Evolutionary conservation across 257 asterid species (phyloP).

Genomic region (Catharanthus roseus): DNA sequence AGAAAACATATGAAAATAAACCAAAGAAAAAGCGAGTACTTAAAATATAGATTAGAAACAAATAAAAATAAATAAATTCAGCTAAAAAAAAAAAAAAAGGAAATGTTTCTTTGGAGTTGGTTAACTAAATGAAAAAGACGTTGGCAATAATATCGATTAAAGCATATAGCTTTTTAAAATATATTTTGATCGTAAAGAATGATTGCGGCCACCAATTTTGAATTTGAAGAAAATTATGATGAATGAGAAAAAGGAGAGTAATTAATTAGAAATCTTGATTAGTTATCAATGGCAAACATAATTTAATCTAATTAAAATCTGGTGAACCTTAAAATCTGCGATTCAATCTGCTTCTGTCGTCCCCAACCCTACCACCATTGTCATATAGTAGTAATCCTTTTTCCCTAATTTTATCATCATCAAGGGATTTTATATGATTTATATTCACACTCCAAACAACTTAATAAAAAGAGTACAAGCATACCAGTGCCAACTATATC

Average conservation of each 20-base stretch:
- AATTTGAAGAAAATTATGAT: not conserved
- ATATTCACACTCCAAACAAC: too few relatives aligned
- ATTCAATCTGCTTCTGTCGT: not conserved
- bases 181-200: not conserved
- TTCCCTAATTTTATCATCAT: too few relatives aligned
- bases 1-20: too few relatives aligned
- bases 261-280: too few relatives aligned
- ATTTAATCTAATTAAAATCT: not conserved
- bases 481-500: too few relatives aligned
- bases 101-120: not conserved
- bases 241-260: constrained; percentile 1
- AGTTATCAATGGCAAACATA: not conserved
- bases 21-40: too few relatives aligned
- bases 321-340: constrained; percentile 2
- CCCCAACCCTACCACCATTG: not conserved
- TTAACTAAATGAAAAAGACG: not conserved
- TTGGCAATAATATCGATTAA: constrained; percentile 1
- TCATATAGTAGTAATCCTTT: too few relatives aligned
- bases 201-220: constrained; percentile 6
- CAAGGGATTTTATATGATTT: too few relatives aligned
- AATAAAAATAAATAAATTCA: too few relatives aligned
- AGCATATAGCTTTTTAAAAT: not conserved
- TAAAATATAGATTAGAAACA: too few relatives aligned
- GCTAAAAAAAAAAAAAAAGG: too few relatives aligned
- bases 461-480: too few relatives aligned